These are phyloP conservation scores for Colletotrichum tamarilloi DNA, from an alignment of 2,329 filamentous ascomycete species.

Conservation along the genomic window DNA sequence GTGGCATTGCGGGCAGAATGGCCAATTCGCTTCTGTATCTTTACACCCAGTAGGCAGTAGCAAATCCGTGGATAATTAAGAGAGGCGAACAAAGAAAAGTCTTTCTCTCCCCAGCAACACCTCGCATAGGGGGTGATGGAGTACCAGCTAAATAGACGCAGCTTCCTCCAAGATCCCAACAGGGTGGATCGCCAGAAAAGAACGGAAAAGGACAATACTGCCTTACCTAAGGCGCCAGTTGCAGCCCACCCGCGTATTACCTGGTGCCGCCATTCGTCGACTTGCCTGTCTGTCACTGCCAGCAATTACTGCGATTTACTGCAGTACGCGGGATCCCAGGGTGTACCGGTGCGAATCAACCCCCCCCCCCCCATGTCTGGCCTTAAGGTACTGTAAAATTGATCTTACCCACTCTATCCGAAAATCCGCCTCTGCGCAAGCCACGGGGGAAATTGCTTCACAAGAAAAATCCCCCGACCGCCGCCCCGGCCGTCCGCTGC, in stretches of 20 bases:
- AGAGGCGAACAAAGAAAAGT: neutral
- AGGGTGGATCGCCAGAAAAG: neutral
- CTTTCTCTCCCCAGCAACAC: constrained; percentile 7
- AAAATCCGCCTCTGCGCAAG: constrained; percentile 27
- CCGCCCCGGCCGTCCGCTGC: neutral
- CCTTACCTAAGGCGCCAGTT: neutral
- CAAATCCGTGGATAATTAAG: neutral
- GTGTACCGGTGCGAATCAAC: constrained; percentile 3
- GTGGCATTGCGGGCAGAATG: neutral
- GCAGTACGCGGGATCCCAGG: too few species aligned
- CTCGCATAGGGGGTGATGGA: neutral
- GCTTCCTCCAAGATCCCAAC: neutral
- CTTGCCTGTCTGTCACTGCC: neutral
- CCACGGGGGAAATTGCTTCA: constrained; percentile 30
- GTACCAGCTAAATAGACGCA: neutral
- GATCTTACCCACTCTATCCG: constrained; percentile 23
- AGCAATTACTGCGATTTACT: neutral
- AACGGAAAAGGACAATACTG: neutral
- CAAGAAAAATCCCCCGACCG: constrained; percentile 32
- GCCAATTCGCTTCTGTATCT: neutral
- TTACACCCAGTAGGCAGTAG: neutral
- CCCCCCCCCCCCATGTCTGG: neutral
- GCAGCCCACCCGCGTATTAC: neutral
- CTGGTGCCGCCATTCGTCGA: neutral
- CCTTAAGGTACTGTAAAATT: constrained; percentile 7